These are phyloP conservation scores for Salix caprea DNA, from an alignment of 345 rosid genomes.

Conservation along the genomic window DNA sequence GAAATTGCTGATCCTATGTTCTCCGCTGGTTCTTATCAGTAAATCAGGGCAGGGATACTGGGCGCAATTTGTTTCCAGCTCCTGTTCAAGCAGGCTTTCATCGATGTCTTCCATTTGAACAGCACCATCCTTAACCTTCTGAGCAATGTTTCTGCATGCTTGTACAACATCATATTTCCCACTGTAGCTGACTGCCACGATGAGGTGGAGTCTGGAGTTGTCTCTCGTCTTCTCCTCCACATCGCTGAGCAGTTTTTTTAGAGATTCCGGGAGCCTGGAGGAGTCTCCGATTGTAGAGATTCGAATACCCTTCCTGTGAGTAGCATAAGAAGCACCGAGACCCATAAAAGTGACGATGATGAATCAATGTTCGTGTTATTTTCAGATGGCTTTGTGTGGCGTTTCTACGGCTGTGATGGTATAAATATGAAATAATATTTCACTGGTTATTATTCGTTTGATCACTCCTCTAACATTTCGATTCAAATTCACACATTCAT, in stretches of 20 bases:
- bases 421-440: no score
- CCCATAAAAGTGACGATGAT: neutral
- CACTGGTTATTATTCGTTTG: neutral
- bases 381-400: neutral
- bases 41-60: conserved; percentile 67
- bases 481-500: neutral
- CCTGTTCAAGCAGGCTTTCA: conserved; percentile 56
- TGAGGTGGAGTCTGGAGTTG: conserved; percentile 51
- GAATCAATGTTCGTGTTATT: neutral
- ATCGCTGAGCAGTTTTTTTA: conserved; percentile 31
- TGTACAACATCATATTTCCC: conserved; percentile 67
- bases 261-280: conserved; percentile 47
- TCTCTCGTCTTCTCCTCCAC: conserved; percentile 47
- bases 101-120: conserved; percentile 48
- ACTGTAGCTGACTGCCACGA: conserved; percentile 72
- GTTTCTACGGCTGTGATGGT: neutral
- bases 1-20: conserved; percentile 75
- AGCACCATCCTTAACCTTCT: conserved; percentile 43
- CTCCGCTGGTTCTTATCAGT: conserved; percentile 72
- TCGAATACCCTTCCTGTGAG: conserved; percentile 41
- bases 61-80: conserved; percentile 58
- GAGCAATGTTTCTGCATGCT: conserved; percentile 60
- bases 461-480: neutral
- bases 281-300: conserved; percentile 63
- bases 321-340: neutral